Base-by-base conservation (phyloP, 2,329 filamentous ascomycete species). In the Exserohilum turcica region DNA sequence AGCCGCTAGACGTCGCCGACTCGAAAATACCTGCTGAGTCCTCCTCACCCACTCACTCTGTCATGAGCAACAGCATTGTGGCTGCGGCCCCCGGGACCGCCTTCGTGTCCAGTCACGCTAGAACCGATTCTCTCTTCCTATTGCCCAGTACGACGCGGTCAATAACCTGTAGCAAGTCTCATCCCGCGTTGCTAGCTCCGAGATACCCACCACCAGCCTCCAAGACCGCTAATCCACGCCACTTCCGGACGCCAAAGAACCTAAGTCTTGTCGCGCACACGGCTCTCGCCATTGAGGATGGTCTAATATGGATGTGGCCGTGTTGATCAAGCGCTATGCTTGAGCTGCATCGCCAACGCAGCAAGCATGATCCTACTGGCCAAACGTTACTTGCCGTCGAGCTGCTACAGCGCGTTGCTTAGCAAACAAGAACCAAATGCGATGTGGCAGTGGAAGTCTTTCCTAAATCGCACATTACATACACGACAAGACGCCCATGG, bases 331-430 rank as follows among this genome's bases (percentile, higher is more conserved):
- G 45, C 45, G 13, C 45, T 48, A 48, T 48, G 5, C 13, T 40
- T 7, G 19, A 40, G 45, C 44, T 48, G 42, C 36, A 32, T 33
- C 28, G 45, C 45, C 45, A 48, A 36, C 45, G 37, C 45, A 48
- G 36, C 45, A 48, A 32, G 28, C 44, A 48, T 21, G 19, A 18
- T 33, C 28, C n/a, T 33, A 10, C 28, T 18, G 13, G 19, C 29
- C 28, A 27, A 48, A 36, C 45, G 18, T 16, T 33, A 40, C 29
- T 48, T 32, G 28, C 35, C 28, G 35, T 48, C 28, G 12, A 32
- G 36, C 29, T 39, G 13, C 12, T 16, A 21, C 27, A 10, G 16
- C 6, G 15, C 21, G 15, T 6, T 38, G 35, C 44, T 39, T 47
- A 38, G 27, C 44, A 8, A 32, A 12, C 7, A 21, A 15, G 10